Evolutionary conservation across 129 eudicot species (phyloP).

Genomic region (Chrysanthemum makinoi): DNA sequence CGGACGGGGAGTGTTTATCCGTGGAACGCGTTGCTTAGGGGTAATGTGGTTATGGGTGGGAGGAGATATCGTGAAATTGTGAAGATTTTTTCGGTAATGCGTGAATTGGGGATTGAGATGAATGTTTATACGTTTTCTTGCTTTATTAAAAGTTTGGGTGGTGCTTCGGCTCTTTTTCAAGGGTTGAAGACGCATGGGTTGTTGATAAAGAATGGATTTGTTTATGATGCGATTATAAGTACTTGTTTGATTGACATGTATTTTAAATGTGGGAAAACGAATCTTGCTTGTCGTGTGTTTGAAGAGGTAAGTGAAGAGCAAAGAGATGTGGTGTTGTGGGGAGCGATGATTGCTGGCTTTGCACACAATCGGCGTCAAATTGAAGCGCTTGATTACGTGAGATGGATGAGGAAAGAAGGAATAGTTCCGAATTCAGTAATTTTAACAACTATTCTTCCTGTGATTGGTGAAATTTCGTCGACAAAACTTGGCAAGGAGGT

Average conservation of each 20-base stretch:
- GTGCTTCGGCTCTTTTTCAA: constrained; percentile 61
- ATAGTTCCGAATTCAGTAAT: constrained; percentile 55
- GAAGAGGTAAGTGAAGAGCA: constrained; percentile 53
- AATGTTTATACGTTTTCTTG: constrained; percentile 83
- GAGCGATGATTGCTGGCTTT: constrained; percentile 83
- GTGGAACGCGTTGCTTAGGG: constrained; percentile 94
- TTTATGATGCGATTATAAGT: constrained; percentile 43
- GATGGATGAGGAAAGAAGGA: constrained; percentile 65
- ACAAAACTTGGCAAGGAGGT: constrained; percentile 59
- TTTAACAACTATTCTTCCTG: constrained; percentile 66
- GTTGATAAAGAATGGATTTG: constrained; percentile 69
- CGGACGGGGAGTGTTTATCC: constrained; percentile 53
- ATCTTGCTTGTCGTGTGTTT: constrained; percentile 60
- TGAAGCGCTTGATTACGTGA: constrained; percentile 60
- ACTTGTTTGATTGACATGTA: constrained; percentile 91
- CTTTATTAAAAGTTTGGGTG: constrained; percentile 81
- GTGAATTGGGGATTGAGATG: constrained; percentile 71
- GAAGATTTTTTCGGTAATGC: constrained; percentile 46
- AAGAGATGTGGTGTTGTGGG: constrained; percentile 83
- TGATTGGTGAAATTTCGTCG: constrained; percentile 48
- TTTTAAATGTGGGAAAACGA: constrained; percentile 72
- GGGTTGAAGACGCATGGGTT: constrained; percentile 79
- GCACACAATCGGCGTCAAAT: constrained; percentile 65
- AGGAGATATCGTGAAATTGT: constrained; percentile 43
- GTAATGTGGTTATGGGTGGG: constrained; percentile 69